Percentiles rank a stretch among this genome's conserved stretches.
phyloP scores from a whole-genome alignment of 345 rosid species.

The Brassica rapa region DNA sequence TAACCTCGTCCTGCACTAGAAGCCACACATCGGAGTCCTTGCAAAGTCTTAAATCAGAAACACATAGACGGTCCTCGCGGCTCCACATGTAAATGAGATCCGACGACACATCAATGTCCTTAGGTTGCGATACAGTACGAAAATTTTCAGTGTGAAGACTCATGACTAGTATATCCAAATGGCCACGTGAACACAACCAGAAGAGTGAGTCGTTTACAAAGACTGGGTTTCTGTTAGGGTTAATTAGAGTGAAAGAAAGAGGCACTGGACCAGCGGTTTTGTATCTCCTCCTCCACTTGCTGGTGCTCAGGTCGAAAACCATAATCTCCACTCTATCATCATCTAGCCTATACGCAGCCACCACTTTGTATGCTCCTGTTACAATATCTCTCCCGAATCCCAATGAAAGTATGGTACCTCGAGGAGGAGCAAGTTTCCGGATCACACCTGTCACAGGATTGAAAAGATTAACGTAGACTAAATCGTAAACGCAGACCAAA shows the following conservation, averaged over 20 bases:
- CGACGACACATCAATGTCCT: constrained; percentile 11
- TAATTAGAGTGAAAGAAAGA: background rate
- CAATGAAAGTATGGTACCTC: background rate
- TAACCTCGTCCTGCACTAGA: constrained; percentile 22
- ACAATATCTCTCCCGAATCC: constrained; percentile 28
- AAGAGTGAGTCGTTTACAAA: constrained; percentile 21
- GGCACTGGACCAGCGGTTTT: constrained; percentile 2
- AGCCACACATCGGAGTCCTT: constrained; percentile 3
- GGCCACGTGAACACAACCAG: background rate
- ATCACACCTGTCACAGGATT: background rate
- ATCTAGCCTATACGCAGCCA: background rate
- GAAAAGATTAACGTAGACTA: background rate
- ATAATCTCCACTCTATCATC: background rate
- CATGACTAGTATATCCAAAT: constrained; percentile 6
- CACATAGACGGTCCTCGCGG: constrained; percentile 1
- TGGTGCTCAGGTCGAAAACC: constrained; percentile 12
- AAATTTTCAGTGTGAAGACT: constrained; percentile 22
- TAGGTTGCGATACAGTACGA: background rate
- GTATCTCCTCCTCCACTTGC: constrained; percentile 15
- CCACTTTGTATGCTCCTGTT: constrained; percentile 23
- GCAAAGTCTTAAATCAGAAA: background rate
- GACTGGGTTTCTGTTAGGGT: background rate
- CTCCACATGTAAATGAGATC: constrained; percentile 5
- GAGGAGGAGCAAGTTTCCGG: constrained; percentile 9
- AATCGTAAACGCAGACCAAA: constrained; percentile 16